Evolutionary conservation across 495 filamentous ascomycete genomes (phyloP).

Genomic region (Haplographium delicatum): DNA sequence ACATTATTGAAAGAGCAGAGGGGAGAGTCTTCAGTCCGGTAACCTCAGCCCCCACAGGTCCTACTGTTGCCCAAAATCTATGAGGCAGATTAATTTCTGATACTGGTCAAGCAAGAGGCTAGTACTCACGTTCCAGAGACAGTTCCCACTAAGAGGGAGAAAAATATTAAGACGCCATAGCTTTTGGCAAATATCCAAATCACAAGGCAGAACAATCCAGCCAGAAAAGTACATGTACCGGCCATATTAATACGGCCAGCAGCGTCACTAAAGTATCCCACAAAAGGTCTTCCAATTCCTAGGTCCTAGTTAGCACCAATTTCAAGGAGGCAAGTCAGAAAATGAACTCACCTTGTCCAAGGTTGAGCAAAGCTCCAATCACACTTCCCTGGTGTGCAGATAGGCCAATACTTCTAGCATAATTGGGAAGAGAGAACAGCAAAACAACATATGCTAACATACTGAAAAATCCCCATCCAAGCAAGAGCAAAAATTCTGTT

Average conservation of each 20-base stretch:
- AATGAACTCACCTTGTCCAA: conserved; percentile 43
- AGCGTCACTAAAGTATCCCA: conserved; percentile 58
- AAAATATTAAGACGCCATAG: conserved; percentile 64
- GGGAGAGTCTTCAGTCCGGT: conserved; percentile 69
- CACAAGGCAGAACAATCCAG: conserved; percentile 49
- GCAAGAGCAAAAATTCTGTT: conserved; percentile 53
- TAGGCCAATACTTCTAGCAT: conserved; percentile 54
- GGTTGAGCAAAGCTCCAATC: conserved; percentile 60
- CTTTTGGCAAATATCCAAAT: conserved; percentile 69
- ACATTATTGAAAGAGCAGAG: conserved; percentile 65
- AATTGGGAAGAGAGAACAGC: conserved; percentile 60
- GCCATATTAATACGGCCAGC: conserved; percentile 63
- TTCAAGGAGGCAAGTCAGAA: not conserved
- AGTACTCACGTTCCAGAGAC: conserved; percentile 53
- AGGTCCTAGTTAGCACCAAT: not conserved
- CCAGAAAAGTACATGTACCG: conserved; percentile 44
- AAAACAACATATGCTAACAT: conserved; percentile 62
- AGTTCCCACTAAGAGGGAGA: conserved; percentile 61
- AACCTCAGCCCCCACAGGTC: conserved; percentile 72
- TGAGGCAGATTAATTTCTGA: conserved; percentile 5
- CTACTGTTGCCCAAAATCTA: conserved; percentile 64
- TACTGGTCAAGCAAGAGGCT: conserved; percentile 29
- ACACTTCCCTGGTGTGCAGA: conserved; percentile 56
- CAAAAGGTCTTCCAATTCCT: conserved; percentile 54
- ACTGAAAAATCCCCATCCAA: conserved; percentile 60